Conservation (phyloP, 768 basidiomycete species). For the Rhodocollybia butyracea region DNA sequence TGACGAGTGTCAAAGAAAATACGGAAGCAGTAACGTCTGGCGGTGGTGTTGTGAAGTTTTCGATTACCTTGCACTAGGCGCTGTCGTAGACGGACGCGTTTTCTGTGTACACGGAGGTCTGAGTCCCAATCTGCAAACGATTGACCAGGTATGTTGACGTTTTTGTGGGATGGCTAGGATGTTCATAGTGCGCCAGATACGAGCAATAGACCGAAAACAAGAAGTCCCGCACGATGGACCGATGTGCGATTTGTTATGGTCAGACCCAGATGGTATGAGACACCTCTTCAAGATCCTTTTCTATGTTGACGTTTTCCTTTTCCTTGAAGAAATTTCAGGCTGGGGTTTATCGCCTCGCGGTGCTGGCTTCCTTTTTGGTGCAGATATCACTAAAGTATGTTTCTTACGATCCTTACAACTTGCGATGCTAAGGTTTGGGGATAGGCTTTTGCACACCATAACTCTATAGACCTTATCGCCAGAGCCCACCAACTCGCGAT, state of each 20-base stretch:
- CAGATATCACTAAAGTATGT: slow-evolving; percentile 71
- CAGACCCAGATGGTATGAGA: slow-evolving; percentile 88
- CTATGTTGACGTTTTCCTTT: not conserved
- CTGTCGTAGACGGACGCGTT: slow-evolving; percentile 91
- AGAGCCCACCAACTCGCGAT: slow-evolving; percentile 97
- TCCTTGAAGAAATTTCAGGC: slow-evolving; percentile 70
- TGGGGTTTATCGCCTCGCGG: slow-evolving; percentile 99
- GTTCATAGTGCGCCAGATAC: slow-evolving; percentile 54
- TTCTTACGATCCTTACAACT: not conserved
- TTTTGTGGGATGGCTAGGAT: slow-evolving; percentile 8
- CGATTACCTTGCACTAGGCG: slow-evolving; percentile 91
- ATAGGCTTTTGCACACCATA: slow-evolving; percentile 76
- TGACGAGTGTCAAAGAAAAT: slow-evolving; percentile 96
- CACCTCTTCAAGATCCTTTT: not conserved
- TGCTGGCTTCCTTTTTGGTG: slow-evolving; percentile 93
- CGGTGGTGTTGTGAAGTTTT: slow-evolving; percentile 98
- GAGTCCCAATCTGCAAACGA: slow-evolving; percentile 51
- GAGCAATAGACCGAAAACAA: slow-evolving; percentile 91
- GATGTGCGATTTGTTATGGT: slow-evolving; percentile 99
- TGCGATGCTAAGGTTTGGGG: not conserved
- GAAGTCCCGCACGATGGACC: slow-evolving; percentile 98
- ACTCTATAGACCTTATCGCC: slow-evolving; percentile 92
- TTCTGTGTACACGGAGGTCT: slow-evolving; percentile 66
- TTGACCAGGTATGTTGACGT: slow-evolving; percentile 15
- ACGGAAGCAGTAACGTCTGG: slow-evolving; percentile 93